phyloP scores from a whole-genome alignment of 164 flowering plant genomes.

The Akebia trifoliata region DNA sequence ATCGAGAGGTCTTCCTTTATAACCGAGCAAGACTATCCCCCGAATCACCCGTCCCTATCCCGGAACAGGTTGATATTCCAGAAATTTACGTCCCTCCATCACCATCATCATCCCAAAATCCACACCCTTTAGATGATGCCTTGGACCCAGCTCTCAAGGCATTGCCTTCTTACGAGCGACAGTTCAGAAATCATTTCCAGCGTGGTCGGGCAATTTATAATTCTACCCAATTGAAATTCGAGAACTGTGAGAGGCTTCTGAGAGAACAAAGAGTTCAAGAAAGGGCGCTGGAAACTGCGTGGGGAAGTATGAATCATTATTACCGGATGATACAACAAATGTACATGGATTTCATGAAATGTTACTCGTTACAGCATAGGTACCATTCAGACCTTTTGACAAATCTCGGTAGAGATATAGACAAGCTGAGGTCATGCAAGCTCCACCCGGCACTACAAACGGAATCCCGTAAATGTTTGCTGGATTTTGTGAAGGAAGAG shows the following conservation, averaged over 20 bases:
- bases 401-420: slow-evolving; percentile 67
- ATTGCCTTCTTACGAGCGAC: slow-evolving; percentile 85
- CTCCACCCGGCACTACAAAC: slow-evolving; percentile 79
- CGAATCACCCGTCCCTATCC: slow-evolving; percentile 57
- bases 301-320: slow-evolving; percentile 66
- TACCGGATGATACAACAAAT: slow-evolving; percentile 61
- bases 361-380: slow-evolving; percentile 62
- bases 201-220: slow-evolving; percentile 57
- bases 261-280: slow-evolving; percentile 80
- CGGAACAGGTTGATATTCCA: slow-evolving; percentile 45
- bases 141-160: slow-evolving; percentile 95
- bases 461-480: slow-evolving; percentile 50
- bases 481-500: slow-evolving; percentile 93
- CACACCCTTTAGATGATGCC: slow-evolving; percentile 89
- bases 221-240: slow-evolving; percentile 42
- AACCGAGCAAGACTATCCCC: slow-evolving; percentile 57
- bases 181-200: slow-evolving; percentile 80
- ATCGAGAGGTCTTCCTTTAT: slow-evolving; percentile 72
- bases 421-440: slow-evolving; percentile 58
- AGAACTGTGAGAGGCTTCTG: slow-evolving; percentile 58
- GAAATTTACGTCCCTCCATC: slow-evolving; percentile 45
- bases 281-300: slow-evolving; percentile 82
- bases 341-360: slow-evolving; percentile 72
- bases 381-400: slow-evolving; percentile 63
- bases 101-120: slow-evolving; percentile 50